Conservation (phyloP, 2,329 filamentous ascomycete genomes). For the Xylariaceae sp. region DNA sequence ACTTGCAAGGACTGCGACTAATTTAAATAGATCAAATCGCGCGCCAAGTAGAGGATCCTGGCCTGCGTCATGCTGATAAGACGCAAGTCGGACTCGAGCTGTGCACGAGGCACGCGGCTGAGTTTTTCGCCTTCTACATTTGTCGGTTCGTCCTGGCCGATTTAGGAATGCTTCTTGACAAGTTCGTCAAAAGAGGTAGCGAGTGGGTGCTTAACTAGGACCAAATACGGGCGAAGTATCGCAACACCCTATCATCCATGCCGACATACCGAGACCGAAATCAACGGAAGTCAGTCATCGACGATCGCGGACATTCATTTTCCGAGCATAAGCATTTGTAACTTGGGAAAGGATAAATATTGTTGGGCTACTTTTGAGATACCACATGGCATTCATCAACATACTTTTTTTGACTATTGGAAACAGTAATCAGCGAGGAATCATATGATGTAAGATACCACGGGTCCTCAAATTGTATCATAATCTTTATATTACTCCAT, state of each 20-base stretch:
- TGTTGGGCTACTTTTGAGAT: not conserved
- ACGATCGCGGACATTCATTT: too few relatives aligned
- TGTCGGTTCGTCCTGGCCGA: conserved; percentile 93
- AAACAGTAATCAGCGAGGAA: too few relatives aligned
- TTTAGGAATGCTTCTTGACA: conserved; percentile 80
- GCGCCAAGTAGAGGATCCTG: conserved; percentile 91
- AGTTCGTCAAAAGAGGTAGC: conserved; percentile 92
- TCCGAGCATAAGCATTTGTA: not conserved
- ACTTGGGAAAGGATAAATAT: too few relatives aligned
- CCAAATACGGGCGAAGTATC: too few relatives aligned
- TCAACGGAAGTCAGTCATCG: too few relatives aligned
- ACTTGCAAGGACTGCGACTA: not conserved
- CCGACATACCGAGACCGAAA: too few relatives aligned
- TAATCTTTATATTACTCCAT: not conserved
- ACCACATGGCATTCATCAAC: conserved; percentile 5
- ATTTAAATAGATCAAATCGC: conserved; percentile 80
- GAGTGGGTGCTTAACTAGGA: conserved; percentile 68
- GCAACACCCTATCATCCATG: too few relatives aligned
- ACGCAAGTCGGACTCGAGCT: conserved; percentile 95
- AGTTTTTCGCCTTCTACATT: conserved; percentile 97
- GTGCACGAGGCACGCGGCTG: conserved; percentile 85
- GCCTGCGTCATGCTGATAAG: conserved; percentile 83
- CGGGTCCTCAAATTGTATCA: not conserved
- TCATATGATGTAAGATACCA: conserved; percentile 7
- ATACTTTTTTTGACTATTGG: conserved; percentile 2